These are phyloP conservation scores for Annulohypoxylon nitens DNA, from an alignment of 495 filamentous ascomycete genomes.

Conservation along the genomic window DNA sequence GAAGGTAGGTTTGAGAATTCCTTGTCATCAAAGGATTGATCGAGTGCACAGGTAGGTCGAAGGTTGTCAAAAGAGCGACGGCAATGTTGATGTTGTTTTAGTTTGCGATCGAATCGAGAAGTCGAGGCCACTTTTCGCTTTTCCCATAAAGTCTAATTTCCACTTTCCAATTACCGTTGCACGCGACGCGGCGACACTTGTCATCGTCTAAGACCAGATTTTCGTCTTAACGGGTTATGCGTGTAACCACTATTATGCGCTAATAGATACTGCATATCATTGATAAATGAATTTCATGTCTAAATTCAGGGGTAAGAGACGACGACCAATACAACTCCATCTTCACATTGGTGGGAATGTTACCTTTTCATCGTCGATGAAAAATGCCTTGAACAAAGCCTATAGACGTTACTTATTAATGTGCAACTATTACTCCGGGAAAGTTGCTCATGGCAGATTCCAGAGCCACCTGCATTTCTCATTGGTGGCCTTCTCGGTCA, in stretches of 20 bases:
- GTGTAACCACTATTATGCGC: background rate
- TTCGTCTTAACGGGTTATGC: slow-evolving; percentile 6
- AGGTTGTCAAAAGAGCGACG: slow-evolving; percentile 33
- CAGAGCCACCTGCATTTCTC: background rate
- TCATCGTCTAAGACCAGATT: background rate
- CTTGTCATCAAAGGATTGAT: slow-evolving; percentile 4
- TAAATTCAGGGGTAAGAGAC: slow-evolving; percentile 8
- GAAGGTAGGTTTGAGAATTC: background rate
- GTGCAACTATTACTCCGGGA: background rate
- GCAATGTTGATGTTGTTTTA: slow-evolving; percentile 5
- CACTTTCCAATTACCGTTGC: slow-evolving; percentile 5
- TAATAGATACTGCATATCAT: background rate
- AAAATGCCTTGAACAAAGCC: background rate
- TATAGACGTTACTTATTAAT: background rate
- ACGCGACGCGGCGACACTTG: slow-evolving; percentile 27
- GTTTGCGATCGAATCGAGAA: slow-evolving; percentile 12
- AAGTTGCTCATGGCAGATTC: background rate
- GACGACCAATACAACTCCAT: background rate
- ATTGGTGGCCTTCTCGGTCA: slow-evolving; percentile 1
- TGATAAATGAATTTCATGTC: background rate
- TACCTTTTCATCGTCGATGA: background rate
- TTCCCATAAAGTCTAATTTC: slow-evolving; percentile 6
- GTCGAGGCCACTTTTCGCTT: slow-evolving; percentile 9
- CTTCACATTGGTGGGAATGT: background rate
- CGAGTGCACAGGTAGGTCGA: background rate